These are phyloP conservation scores for Phaeosphaeriaceae sp. DNA, from an alignment of 2,329 filamentous ascomycete genomes.

Conservation along the genomic window DNA sequence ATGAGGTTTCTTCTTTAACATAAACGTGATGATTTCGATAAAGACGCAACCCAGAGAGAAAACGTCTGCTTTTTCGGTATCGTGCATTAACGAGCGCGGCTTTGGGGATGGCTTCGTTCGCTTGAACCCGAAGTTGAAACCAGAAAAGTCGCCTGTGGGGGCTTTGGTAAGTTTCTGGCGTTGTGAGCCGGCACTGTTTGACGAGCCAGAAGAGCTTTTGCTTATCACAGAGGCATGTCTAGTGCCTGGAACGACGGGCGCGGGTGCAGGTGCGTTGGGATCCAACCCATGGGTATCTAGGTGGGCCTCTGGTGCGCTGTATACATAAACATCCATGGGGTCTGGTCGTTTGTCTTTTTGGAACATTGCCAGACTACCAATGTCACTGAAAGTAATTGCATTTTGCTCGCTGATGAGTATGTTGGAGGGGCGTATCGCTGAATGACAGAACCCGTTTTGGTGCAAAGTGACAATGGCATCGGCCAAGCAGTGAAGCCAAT, in stretches of 20 bases:
- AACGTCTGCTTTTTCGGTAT: slow-evolving; percentile 64
- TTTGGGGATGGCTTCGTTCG: slow-evolving; percentile 36
- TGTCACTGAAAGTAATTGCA: slow-evolving; percentile 71
- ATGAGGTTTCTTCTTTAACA: slow-evolving; percentile 70
- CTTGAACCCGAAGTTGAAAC: slow-evolving; percentile 48
- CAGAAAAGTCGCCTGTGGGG: slow-evolving; percentile 42
- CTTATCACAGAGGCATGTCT: slow-evolving; percentile 43
- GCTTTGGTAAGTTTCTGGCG: slow-evolving; percentile 43
- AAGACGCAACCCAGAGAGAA: slow-evolving; percentile 77
- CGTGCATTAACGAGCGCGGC: slow-evolving; percentile 36
- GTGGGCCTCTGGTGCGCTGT: slow-evolving; percentile 69
- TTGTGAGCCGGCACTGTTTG: slow-evolving; percentile 40
- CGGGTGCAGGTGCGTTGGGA: slow-evolving; percentile 11
- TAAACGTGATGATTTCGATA: slow-evolving; percentile 72
- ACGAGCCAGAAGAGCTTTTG: slow-evolving; percentile 45
- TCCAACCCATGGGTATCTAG: slow-evolving; percentile 35
- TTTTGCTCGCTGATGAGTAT: slow-evolving; percentile 71
- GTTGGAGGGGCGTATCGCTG: slow-evolving; percentile 73
- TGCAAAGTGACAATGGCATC: slow-evolving; percentile 74
- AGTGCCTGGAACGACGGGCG: slow-evolving; percentile 20
- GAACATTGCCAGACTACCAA: slow-evolving; percentile 56
- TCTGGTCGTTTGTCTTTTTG: slow-evolving; percentile 61
- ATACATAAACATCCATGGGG: slow-evolving; percentile 74
- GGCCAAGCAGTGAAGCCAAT: slow-evolving; percentile 77
- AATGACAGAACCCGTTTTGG: slow-evolving; percentile 67